These are phyloP conservation scores for Trichosanthes cucumerina DNA, from an alignment of 306 rosid species.

Conservation along the genomic window DNA sequence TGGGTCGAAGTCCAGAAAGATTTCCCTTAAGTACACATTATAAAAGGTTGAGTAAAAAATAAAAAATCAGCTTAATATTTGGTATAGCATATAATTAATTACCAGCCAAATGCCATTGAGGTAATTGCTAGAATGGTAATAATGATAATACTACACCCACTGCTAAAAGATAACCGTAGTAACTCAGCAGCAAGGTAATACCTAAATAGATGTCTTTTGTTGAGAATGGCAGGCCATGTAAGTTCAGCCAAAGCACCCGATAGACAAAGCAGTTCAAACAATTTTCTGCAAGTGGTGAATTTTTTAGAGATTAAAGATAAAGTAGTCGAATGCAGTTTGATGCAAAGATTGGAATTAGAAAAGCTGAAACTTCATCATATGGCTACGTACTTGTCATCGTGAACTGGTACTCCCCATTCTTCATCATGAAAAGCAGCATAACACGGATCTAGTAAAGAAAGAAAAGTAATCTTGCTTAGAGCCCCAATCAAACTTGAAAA, in stretches of 20 bases:
- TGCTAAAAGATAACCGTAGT: not conserved
- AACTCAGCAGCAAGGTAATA: constrained; percentile 12
- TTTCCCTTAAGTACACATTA: constrained; percentile 39
- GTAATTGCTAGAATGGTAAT: constrained; percentile 12
- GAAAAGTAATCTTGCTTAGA: constrained; percentile 9
- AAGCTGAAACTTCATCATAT: constrained; percentile 14
- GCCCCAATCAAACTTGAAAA: not conserved
- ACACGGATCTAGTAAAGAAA: constrained; percentile 37
- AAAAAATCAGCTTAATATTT: not conserved
- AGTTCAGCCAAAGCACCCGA: constrained; percentile 80
- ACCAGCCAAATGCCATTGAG: constrained; percentile 7
- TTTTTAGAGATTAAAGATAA: constrained; percentile 4
- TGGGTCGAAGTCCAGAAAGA: constrained; percentile 63
- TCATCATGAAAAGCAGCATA: constrained; percentile 57
- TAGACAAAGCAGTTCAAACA: constrained; percentile 66
- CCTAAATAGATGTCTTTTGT: constrained; percentile 55
- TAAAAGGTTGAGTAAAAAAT: constrained; percentile 4
- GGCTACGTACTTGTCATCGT: constrained; percentile 53
- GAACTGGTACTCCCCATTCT: constrained; percentile 73
- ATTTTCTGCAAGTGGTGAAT: constrained; percentile 33
- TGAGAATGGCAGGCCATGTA: constrained; percentile 56
- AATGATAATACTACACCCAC: not conserved
- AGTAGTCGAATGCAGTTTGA: constrained; percentile 6
- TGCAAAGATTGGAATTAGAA: constrained; percentile 18
- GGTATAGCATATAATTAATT: not conserved